Percentiles rank a stretch among this genome's conserved stretches.
These are phyloP conservation scores for Chenopodium album DNA, from an alignment of 148 eudicot species.

Conservation along the genomic window DNA sequence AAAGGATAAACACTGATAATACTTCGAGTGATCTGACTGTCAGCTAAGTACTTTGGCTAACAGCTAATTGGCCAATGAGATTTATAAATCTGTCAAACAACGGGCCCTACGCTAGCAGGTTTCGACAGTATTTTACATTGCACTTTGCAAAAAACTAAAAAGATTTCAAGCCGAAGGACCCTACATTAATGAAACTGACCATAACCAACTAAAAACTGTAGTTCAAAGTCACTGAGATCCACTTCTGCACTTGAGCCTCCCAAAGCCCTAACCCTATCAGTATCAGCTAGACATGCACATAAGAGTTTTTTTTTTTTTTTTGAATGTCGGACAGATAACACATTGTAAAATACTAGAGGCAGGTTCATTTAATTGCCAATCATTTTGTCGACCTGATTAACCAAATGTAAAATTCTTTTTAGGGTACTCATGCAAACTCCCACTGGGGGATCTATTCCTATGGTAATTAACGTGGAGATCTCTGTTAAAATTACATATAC, in stretches of 20 bases:
- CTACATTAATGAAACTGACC: neutral
- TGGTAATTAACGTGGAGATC: too few species aligned
- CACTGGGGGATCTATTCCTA: too few species aligned
- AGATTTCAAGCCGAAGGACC: constrained; percentile 11
- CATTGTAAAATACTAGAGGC: too few species aligned
- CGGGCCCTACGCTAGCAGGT: constrained; percentile 12
- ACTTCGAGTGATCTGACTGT: constrained; percentile 7
- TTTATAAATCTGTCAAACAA: neutral
- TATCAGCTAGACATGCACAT: constrained; percentile 5
- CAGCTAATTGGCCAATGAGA: constrained; percentile 19
- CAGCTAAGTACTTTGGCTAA: constrained; percentile 3
- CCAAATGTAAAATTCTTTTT: too few species aligned
- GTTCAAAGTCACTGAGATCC: neutral
- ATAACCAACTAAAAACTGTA: neutral
- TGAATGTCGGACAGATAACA: too few species aligned
- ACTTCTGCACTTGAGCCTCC: neutral
- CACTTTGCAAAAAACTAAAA: neutral
- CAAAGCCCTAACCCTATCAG: neutral
- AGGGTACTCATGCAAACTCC: too few species aligned
- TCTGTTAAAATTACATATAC: too few species aligned
- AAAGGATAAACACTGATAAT: neutral
- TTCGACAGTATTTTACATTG: neutral
- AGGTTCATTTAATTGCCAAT: too few species aligned
- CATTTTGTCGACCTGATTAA: too few species aligned
- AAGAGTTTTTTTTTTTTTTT: too few species aligned